phyloP scores from a whole-genome alignment of 176 grass and related monocot genomes.

The Saccharum officinarum region DNA sequence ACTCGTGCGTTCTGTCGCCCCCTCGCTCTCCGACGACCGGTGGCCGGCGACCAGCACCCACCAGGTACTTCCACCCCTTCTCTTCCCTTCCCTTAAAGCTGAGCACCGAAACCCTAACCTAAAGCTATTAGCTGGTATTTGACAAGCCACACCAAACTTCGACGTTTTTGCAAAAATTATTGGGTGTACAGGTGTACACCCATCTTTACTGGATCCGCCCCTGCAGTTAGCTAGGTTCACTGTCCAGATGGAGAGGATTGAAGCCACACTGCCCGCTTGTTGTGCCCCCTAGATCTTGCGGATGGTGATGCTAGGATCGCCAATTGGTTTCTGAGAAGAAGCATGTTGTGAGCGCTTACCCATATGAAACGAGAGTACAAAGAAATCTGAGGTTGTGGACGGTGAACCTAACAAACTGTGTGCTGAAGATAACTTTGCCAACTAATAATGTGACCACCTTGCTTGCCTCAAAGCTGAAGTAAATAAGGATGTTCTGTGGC shows the following conservation, averaged over 20 bases:
- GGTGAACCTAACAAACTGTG: neutral
- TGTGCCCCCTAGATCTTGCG: neutral
- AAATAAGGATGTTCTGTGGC: neutral
- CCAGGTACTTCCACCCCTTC: too few species aligned
- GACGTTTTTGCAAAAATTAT: too few species aligned
- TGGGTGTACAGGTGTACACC: too few species aligned
- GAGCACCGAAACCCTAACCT: too few species aligned
- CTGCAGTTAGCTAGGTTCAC: neutral
- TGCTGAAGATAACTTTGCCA: neutral
- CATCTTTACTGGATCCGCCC: too few species aligned
- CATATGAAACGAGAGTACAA: neutral
- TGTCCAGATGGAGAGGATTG: neutral
- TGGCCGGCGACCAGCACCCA: too few species aligned
- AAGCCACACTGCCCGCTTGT: neutral
- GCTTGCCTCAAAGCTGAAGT: neutral
- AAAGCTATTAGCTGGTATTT: too few species aligned
- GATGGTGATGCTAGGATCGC: neutral
- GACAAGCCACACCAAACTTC: too few species aligned
- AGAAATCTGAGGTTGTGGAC: neutral
- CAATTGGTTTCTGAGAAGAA: neutral
- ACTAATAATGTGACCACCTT: neutral
- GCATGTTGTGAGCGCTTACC: neutral
- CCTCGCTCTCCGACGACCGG: too few species aligned
- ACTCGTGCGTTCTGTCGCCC: too few species aligned
- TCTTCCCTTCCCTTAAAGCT: too few species aligned